Evolutionary conservation across 371 early-diverging fungal species (phyloP), one percentile per base, ranked within the genome.

Genomic region (Coemansia sp.): DNA sequence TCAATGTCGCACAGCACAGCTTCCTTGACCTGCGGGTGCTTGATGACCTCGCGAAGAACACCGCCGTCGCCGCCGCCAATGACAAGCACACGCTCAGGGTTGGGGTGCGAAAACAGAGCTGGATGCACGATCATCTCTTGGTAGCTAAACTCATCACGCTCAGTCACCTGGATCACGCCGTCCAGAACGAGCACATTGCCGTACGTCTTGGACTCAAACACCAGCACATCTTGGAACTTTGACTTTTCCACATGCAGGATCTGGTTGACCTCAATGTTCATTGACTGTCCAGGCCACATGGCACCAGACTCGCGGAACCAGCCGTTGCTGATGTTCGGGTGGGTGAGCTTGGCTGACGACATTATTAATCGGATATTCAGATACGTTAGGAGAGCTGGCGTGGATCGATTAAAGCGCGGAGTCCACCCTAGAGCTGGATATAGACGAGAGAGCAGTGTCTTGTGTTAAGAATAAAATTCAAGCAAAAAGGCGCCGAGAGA

Each of bases 61-160:
- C 98, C 98, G 79, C 97, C 98, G 78, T 98, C 98, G 67, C 98
- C 98, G 73, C 98, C 98, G 72, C 98, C 98, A 82, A 98, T 94
- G 57, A 98, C 97, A 65, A 98, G 87, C 44, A 97, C 95, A 83
- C 93, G 89, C 82, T 91, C 88, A 67, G 98, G 98, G 86, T 93
- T 87, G 63, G 97, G 93, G 84, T 98, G 98, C 63, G 94, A 85
- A 83, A 89, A 94, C 84, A 98, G 83, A 32, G 98, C 94, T 58
- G 95, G 83, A 73, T 97, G 95, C 59, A 97, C 92, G 83, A 97
- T 95, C 97, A 96, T 97, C 85, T 98, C 98, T 84, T 98, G 97
- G 84, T 97, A 96, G 56, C 96, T 87, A 81, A 95, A 95, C 83
- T 98, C 98, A 83, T 98, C 98, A 78, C 95, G 90, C 84, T 98